Evolutionary conservation across 352 stramenopile species (phyloP).

Genomic region (Pythium brassicae): DNA sequence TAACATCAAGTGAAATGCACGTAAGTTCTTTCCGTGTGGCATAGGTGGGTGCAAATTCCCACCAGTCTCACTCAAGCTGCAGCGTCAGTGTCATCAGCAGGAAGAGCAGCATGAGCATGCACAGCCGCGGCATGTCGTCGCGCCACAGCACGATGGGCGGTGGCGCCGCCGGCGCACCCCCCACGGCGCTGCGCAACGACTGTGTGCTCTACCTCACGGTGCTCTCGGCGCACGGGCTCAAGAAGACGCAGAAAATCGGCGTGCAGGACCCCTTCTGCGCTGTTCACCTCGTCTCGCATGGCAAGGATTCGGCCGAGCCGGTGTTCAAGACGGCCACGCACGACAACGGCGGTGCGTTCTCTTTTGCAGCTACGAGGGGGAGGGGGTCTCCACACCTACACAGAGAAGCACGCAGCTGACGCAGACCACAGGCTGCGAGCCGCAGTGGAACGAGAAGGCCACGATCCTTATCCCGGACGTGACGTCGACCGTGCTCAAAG

Average conservation of each 20-base stretch:
- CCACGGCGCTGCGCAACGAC: constrained; percentile 50
- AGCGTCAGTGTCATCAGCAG: too few species aligned
- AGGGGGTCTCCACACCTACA: too few species aligned
- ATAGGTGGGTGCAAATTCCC: not conserved
- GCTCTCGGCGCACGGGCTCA: constrained; percentile 56
- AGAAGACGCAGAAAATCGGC: constrained; percentile 61
- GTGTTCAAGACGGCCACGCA: constrained; percentile 71
- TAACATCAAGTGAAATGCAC: too few species aligned
- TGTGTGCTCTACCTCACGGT: constrained; percentile 69
- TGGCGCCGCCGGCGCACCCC: not conserved
- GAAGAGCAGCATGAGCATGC: constrained; percentile 7
- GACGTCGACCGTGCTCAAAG: constrained; percentile 55
- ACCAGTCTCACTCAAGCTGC: too few species aligned
- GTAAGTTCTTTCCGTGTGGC: too few species aligned
- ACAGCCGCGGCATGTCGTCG: constrained; percentile 12
- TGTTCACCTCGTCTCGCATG: constrained; percentile 50
- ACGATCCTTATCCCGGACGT: constrained; percentile 70
- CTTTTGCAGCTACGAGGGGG: too few species aligned
- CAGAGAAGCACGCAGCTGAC: too few species aligned
- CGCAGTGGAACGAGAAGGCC: constrained; percentile 74
- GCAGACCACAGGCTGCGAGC: constrained; percentile 33
- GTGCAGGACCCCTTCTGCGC: constrained; percentile 75
- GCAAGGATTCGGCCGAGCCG: constrained; percentile 42
- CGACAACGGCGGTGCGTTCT: constrained; percentile 53
- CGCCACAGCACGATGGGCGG: constrained; percentile 13